Percentiles rank a stretch among this genome's conserved stretches.
phyloP scores from a whole-genome alignment of 225 moss, liverwort and hornwort genomes.

The Pseudoscleropodium purum region DNA sequence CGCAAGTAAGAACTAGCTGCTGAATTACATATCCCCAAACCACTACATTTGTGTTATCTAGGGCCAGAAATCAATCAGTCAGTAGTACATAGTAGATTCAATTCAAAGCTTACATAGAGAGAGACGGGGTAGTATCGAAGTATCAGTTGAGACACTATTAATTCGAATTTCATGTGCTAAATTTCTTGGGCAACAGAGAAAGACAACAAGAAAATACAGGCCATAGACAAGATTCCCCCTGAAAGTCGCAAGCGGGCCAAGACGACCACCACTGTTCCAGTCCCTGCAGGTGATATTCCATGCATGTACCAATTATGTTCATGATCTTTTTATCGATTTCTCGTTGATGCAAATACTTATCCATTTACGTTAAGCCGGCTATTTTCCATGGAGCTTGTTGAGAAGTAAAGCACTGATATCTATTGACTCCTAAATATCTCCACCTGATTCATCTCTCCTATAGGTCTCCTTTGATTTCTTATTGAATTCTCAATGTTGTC shows the following conservation, averaged over 20 bases:
- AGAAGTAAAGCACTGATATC: no score
- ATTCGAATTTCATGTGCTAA: no score
- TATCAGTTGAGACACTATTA: background rate
- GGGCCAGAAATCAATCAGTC: background rate
- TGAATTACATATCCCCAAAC: no score
- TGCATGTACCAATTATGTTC: background rate
- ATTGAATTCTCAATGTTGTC: background rate
- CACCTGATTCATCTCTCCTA: background rate
- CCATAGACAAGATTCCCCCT: background rate
- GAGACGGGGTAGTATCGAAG: no score
- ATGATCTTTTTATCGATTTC: no score
- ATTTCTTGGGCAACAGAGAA: background rate
- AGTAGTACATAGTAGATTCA: no score
- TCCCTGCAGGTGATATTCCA: background rate
- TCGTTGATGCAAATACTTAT: background rate
- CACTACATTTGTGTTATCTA: background rate
- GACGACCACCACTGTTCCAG: background rate
- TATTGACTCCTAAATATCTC: background rate
- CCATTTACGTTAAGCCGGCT: background rate
- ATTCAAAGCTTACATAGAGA: background rate
- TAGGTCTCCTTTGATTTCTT: no score
- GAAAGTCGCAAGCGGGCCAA: background rate
- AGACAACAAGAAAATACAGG: background rate
- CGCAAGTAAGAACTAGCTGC: background rate
- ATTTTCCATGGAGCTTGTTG: background rate